Conservation (phyloP, 495 filamentous ascomycete species). For the Trichoderma reesei region DNA sequence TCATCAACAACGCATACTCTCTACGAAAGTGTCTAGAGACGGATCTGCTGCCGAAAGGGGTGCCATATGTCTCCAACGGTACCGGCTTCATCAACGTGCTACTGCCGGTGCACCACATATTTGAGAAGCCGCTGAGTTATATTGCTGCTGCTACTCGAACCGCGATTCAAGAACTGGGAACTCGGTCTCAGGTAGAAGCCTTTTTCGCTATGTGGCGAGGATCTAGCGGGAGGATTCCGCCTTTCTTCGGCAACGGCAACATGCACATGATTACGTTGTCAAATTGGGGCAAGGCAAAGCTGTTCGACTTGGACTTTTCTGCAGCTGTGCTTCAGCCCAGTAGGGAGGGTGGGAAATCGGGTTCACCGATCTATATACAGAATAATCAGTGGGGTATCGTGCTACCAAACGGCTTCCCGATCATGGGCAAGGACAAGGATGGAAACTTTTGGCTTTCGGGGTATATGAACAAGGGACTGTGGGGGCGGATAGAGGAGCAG, state of each 20-base stretch:
- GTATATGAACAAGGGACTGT: not conserved
- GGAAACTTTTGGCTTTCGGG: not conserved
- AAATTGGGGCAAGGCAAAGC: not conserved
- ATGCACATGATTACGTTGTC: not conserved
- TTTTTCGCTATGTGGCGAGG: not conserved
- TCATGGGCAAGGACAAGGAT: not conserved
- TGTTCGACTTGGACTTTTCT: not conserved
- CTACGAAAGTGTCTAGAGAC: not conserved
- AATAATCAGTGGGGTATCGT: not conserved
- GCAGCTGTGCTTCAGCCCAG: not conserved
- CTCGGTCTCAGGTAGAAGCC: not conserved
- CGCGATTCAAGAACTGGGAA: not conserved
- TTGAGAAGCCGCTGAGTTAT: not conserved
- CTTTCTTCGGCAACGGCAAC: not conserved
- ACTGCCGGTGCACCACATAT: not conserved
- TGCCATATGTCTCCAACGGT: not conserved
- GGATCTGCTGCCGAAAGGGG: not conserved
- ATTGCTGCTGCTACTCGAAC: not conserved
- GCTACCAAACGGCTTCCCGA: not conserved
- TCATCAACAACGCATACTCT: not conserved
- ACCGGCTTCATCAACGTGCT: not conserved
- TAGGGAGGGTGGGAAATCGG: not conserved
- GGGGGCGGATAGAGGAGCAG: slow-evolving; percentile 5
- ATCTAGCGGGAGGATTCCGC: not conserved
- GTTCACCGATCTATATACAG: not conserved